Evolutionary conservation across 192 early-diverging fungal genomes (phyloP).

Genomic region (Cladochytrium replicatum): DNA sequence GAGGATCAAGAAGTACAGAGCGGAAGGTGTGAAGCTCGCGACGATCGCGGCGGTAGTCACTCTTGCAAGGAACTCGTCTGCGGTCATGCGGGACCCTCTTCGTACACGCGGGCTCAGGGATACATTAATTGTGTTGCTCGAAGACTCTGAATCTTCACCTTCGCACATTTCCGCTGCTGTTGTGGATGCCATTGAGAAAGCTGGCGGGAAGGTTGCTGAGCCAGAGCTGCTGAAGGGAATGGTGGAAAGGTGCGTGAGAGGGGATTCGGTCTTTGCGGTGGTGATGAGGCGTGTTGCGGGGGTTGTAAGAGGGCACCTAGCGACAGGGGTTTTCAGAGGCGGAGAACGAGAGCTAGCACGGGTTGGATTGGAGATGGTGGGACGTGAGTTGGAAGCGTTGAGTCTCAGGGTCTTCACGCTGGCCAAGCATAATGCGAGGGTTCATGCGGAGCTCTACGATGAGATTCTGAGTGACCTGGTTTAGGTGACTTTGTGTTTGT

Average conservation of each 20-base stretch:
- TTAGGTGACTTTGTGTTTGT: too few relatives aligned
- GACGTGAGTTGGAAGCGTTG: slow-evolving; percentile 38
- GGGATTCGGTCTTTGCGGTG: slow-evolving; percentile 44
- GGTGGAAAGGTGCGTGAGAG: slow-evolving; percentile 38
- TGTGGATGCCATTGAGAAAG: slow-evolving; percentile 15
- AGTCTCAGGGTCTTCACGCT: slow-evolving; percentile 29
- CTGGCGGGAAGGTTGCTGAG: slow-evolving; percentile 11
- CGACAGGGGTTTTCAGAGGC: slow-evolving; percentile 25
- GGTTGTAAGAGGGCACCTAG: slow-evolving; percentile 26
- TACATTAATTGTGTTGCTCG: slow-evolving; percentile 20
- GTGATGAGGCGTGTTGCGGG: slow-evolving; percentile 38
- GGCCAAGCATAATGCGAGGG: slow-evolving; percentile 49
- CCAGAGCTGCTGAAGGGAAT: slow-evolving; percentile 22
- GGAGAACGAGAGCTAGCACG: slow-evolving; percentile 27
- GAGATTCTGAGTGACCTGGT: slow-evolving; percentile 44
- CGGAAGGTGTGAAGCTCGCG: slow-evolving; percentile 57
- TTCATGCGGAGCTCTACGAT: slow-evolving; percentile 49
- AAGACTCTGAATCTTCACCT: slow-evolving; percentile 23
- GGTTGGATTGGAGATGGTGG: slow-evolving; percentile 39
- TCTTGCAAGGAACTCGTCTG: slow-evolving; percentile 53
- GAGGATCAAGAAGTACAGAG: slow-evolving; percentile 55
- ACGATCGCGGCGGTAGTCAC: slow-evolving; percentile 60
- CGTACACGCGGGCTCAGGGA: slow-evolving; percentile 20
- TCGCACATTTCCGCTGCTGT: slow-evolving; percentile 12
- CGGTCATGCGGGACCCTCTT: slow-evolving; percentile 24